Evolutionary conservation across 192 early-diverging fungal species (phyloP).

Genomic region (Linnemannia hyalina): DNA sequence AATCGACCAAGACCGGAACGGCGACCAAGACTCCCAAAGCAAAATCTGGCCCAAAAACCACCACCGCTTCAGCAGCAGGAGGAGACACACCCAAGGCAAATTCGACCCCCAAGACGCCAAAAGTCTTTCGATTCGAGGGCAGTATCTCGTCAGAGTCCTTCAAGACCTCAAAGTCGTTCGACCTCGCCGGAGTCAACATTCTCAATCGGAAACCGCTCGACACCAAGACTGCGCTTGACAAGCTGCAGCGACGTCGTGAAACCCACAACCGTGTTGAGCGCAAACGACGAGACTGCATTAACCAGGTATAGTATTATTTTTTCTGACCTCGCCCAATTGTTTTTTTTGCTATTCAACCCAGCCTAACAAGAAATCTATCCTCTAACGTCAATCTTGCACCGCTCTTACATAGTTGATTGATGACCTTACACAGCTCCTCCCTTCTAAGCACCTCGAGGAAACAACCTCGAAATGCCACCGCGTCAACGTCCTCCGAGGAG

Average conservation of each 20-base stretch:
- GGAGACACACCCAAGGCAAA: neutral
- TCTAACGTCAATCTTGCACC: neutral
- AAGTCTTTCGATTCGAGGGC: slow-evolving; percentile 48
- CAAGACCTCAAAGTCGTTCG: slow-evolving; percentile 55
- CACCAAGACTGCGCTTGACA: slow-evolving; percentile 31
- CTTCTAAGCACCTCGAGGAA: slow-evolving; percentile 33
- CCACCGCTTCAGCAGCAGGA: neutral
- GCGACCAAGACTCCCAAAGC: slow-evolving; percentile 4
- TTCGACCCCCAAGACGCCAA: slow-evolving; percentile 19
- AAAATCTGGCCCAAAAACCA: slow-evolving; percentile 17
- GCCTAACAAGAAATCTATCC: neutral
- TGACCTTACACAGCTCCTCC: slow-evolving; percentile 29
- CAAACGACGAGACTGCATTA: slow-evolving; percentile 80
- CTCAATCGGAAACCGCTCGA: slow-evolving; percentile 32
- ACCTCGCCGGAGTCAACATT: slow-evolving; percentile 51
- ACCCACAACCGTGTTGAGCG: slow-evolving; percentile 84
- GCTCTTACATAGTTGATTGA: slow-evolving; percentile 11
- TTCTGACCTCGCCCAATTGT: neutral
- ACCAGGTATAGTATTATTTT: slow-evolving; percentile 46
- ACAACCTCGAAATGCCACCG: slow-evolving; percentile 40
- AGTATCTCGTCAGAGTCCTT: slow-evolving; percentile 48
- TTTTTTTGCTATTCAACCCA: neutral
- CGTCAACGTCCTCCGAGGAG: slow-evolving; percentile 48
- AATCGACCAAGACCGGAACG: slow-evolving; percentile 14
- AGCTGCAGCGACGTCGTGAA: slow-evolving; percentile 74